Conservation (phyloP, 2,329 filamentous ascomycete genomes). For the Claviceps arundinis region DNA sequence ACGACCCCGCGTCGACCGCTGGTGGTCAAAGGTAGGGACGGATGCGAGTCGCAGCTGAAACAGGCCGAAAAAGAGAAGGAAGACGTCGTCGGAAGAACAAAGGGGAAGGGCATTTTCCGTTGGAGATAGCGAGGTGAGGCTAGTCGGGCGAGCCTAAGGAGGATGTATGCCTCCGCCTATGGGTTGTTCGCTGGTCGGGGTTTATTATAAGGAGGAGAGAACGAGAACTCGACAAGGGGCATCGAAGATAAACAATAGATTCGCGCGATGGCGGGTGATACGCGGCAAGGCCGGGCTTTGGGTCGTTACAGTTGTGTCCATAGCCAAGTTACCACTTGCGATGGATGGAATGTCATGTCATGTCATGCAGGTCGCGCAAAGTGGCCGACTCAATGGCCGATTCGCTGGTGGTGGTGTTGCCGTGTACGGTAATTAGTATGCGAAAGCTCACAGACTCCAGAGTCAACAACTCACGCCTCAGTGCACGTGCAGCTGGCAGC, state of each 20-base stretch:
- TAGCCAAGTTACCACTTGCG: neutral
- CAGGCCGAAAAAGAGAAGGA: constrained; percentile 67
- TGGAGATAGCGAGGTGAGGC: neutral
- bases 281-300: neutral
- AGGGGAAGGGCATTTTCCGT: constrained; percentile 71
- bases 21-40: constrained; percentile 70
- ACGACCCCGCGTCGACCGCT: constrained; percentile 76
- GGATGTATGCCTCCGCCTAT: neutral
- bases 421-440: no score
- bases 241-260: neutral
- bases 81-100: constrained; percentile 79
- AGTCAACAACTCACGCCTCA: no score
- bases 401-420: no score
- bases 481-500: no score
- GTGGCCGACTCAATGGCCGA: no score
- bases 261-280: neutral
- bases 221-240: neutral
- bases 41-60: constrained; percentile 71
- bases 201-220: neutral
- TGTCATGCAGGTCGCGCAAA: no score
- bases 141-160: neutral
- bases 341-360: no score
- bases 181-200: neutral
- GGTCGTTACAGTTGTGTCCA: neutral
- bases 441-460: no score